phyloP scores from a whole-genome alignment of 768 basidiomycete genomes.

The Amanita muscaria region DNA sequence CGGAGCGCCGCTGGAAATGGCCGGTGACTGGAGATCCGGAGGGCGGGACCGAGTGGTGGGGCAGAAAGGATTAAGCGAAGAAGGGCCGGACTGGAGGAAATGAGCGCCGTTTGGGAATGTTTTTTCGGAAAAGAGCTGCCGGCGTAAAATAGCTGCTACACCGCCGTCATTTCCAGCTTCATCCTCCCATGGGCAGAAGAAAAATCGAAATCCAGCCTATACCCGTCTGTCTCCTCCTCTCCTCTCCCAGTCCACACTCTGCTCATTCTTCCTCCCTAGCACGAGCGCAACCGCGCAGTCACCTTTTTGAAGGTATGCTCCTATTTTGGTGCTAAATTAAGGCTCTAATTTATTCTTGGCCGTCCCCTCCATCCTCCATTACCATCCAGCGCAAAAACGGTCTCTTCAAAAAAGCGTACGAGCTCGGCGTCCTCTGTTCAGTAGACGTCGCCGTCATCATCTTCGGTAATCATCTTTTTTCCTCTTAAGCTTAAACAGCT shows the following conservation, averaged over 20 bases:
- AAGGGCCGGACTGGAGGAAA: neutral
- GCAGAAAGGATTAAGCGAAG: neutral
- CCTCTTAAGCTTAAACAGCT: slow-evolving; percentile 8
- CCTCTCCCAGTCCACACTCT: slow-evolving; percentile 10
- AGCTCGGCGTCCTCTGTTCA: slow-evolving; percentile 83
- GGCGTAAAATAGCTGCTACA: slow-evolving; percentile 2
- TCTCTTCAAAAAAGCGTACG: slow-evolving; percentile 87
- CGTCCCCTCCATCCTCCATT: slow-evolving; percentile 15
- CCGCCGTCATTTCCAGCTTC: slow-evolving; percentile 1
- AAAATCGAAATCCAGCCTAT: slow-evolving; percentile 82
- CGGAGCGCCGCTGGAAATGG: no score
- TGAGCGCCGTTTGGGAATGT: slow-evolving; percentile 10
- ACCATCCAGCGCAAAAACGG: slow-evolving; percentile 70
- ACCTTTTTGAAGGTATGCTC: slow-evolving; percentile 77
- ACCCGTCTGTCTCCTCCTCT: slow-evolving; percentile 41
- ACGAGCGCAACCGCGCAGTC: slow-evolving; percentile 86
- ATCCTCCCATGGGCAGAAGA: slow-evolving; percentile 51
- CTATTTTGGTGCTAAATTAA: slow-evolving; percentile 51
- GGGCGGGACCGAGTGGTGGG: neutral
- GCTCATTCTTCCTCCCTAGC: slow-evolving; percentile 39
- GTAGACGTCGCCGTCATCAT: slow-evolving; percentile 87
- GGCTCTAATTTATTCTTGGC: slow-evolving; percentile 38
- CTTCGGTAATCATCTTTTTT: slow-evolving; percentile 36
- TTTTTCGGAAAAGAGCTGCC: slow-evolving; percentile 6
- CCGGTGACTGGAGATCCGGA: neutral